Evolutionary conservation across 1,139 yeast species (phyloP), one percentile per base, ranked within the genome.

Genomic region (Lodderomyces beijingensis): DNA sequence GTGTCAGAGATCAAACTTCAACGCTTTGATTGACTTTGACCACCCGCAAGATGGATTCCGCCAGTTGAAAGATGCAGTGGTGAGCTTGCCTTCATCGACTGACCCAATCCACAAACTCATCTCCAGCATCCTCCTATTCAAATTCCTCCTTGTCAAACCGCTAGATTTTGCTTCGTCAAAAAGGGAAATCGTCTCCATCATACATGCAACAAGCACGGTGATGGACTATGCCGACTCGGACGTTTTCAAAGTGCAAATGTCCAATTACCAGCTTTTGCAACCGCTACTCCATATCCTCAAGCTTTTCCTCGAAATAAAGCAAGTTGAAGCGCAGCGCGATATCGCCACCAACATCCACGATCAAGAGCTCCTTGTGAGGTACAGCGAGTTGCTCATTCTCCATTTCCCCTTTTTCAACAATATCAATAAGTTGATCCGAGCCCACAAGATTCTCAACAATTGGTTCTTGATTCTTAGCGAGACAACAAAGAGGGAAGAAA

Each of bases 271-370:
- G 36, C 37, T 62, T 16, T 42, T 62, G 14, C 65, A 64, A 19
- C 67, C 62, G 24, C 45, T 64, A 28, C 44, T 64, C 15, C 69
- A 62, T 35, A 40, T 62, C 15, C 43, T 64, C 27, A 60, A 57
- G 39, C 46, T 59, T 10, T 46, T 51, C 14, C 47, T 61, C 14
- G 45, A 42, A 16, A 35, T 42, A 21, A 42, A 42, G 26, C 59
- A 55, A 32, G 40, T 51, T 29, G 59, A 51, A 33, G 48, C 44
- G 7, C 43, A 29, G 25, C 18, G 28, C 14, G 27, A 32, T 20
- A 16, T 13, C 12, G 35, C 29, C n/a, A 22, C 39, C 10, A 34
- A 44, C 27, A 44, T 40, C 11, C 33, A 28, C 24, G 42, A 41
- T 21, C 42, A 38, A 27, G 35, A 34, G 26, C 18, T 39, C 4